Base-by-base conservation (phyloP, 305 asterid species). In the Fraxinus nigra region DNA sequence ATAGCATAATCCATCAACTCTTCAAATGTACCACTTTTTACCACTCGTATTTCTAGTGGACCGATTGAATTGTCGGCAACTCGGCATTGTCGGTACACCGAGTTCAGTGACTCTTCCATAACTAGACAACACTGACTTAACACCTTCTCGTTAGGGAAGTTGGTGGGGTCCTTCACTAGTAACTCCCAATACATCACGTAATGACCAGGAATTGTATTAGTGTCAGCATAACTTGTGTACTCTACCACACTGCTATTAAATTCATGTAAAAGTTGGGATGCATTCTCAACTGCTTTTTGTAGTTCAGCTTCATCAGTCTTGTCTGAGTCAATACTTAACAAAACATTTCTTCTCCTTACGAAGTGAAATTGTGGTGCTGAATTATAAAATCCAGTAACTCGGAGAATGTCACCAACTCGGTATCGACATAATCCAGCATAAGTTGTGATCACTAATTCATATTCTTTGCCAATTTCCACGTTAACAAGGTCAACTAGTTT, bases 161-260 rank as follows among this genome's bases (percentile, higher is more conserved):
- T 34, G 26, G 54, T 11, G 35, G 79, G n/a, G 10, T 78, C 85
- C 37, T 54, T 73, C 1, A 18, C 69, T 4, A 87, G 67, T 40
- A 87, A 78, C 82, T 87, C 90, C 87, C 85, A 87, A 7, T 82
- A 87, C 8, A 87, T 70, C 59, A 86, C 89, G 51, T 86, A 86
- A 67, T 84, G 87, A 0, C 89, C 89, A 0, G 87, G 87, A 18
- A 82, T 73, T n/a, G 83, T 84, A 5, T 18, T 84, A 18, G 86
- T 79, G 43, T 87, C 86, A 0, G 81, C 89, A 0, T 7, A 79
- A 51, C 89, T 87, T 20, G 86, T 87, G 86, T 87, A 87, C 67
- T 87, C 89, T 0, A 51, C 81, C 84, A 87, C 87, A 1, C 85
- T 77, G 11, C 83, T 78, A 14, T 82, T 80, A 82, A 73, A 84